Percentiles rank a stretch among this genome's conserved stretches.
phyloP scores from a whole-genome alignment of 164 flowering plant species.

The Brasenia schreberi region DNA sequence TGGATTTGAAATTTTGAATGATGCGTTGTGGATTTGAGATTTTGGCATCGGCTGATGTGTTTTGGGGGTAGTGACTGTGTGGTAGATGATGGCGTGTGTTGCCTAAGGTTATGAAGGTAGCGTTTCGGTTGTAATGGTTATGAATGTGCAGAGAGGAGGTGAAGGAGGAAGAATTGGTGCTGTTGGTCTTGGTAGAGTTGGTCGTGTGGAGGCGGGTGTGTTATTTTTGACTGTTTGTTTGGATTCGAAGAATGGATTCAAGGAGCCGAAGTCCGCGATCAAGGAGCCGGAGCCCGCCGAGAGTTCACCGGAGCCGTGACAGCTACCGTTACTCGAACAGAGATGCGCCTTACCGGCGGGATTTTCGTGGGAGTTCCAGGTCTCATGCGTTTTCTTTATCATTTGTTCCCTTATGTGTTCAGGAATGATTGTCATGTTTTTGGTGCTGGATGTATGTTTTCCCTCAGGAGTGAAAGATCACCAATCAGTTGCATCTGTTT shows the following conservation, averaged over 20 bases:
- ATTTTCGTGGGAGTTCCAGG: background rate
- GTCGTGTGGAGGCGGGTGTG: background rate
- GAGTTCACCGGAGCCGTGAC: background rate
- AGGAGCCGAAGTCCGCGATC: background rate
- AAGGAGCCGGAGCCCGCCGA: background rate
- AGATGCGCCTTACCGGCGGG: background rate
- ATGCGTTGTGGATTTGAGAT: no score
- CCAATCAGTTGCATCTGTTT: no score
- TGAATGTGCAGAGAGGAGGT: background rate
- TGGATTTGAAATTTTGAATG: no score
- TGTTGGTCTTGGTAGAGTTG: background rate
- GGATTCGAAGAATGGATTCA: background rate
- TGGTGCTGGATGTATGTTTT: background rate
- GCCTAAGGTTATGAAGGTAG: no score
- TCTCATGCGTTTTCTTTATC: background rate
- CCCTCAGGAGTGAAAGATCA: background rate
- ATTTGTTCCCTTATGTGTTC: background rate
- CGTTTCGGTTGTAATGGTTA: background rate
- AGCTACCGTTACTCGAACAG: background rate
- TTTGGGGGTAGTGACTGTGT: no score
- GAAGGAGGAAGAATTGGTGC: background rate
- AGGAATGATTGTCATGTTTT: background rate
- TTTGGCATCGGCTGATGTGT: no score
- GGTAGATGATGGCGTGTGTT: no score
- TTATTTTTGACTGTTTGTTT: background rate